Evolutionary conservation across 768 basidiomycete species (phyloP).

Genomic region (Dictyophora rubrovolvata): DNA sequence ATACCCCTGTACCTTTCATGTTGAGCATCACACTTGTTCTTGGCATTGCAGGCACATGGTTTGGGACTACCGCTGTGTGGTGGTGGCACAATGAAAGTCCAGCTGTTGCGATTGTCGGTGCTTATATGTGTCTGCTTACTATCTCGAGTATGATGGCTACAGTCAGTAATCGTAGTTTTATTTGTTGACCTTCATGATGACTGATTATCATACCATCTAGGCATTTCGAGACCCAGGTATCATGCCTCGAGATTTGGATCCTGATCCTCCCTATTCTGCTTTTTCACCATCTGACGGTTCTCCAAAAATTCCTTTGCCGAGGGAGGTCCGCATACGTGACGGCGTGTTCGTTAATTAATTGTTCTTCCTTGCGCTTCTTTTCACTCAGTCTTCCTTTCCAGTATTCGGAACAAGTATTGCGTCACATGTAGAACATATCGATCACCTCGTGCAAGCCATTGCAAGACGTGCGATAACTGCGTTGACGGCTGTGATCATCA

Average conservation of each 20-base stretch:
- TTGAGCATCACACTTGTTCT: slow-evolving; percentile 51
- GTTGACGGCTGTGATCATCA: slow-evolving; percentile 94
- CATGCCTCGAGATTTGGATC: slow-evolving; percentile 79
- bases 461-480: slow-evolving; percentile 97
- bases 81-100: slow-evolving; percentile 79
- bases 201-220: slow-evolving; percentile 24
- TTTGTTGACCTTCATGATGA: slow-evolving; percentile 13
- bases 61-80: slow-evolving; percentile 80
- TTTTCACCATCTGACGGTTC: slow-evolving; percentile 54
- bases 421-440: slow-evolving; percentile 88
- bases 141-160: slow-evolving; percentile 70
- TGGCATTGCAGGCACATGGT: slow-evolving; percentile 69
- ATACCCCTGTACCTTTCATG: slow-evolving; percentile 75
- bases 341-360: slow-evolving; percentile 49
- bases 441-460: slow-evolving; percentile 90
- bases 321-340: slow-evolving; percentile 68
- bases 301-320: slow-evolving; percentile 56
- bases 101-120: slow-evolving; percentile 56
- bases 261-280: slow-evolving; percentile 66
- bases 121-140: slow-evolving; percentile 53
- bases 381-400: slow-evolving; percentile 21
- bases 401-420: slow-evolving; percentile 90
- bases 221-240: slow-evolving; percentile 83
- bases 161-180: slow-evolving; percentile 30
- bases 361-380: neutral